Base-by-base conservation (phyloP, 2,329 filamentous ascomycete genomes). In the Fusarium chuoi region DNA sequence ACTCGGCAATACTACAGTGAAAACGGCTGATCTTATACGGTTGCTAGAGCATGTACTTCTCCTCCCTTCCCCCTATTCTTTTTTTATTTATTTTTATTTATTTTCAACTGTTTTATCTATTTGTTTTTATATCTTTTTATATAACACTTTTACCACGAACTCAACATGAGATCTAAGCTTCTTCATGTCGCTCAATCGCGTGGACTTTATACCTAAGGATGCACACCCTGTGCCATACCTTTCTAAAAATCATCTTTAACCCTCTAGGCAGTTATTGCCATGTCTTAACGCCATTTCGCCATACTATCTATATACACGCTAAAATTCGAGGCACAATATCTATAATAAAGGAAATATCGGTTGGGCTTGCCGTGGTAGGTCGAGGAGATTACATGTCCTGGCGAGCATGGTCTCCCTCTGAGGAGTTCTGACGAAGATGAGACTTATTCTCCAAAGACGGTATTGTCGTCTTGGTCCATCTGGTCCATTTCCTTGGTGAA, bases 221-320 rank as follows among this genome's bases (percentile, higher is more conserved):
- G 28, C 28, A 57, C 28, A 20, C 33, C 17, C 30, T 24, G 20
- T 54, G 33, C 39, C 26, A 35, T 35, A 17, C 20, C 20, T 48
- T 45, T 74, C 38, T 57, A 57, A 48, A 26, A 55, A 44, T 7
- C 35, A 28, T 58, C 22, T 18, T 52, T 26, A 28, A 28, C 22
- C 65, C 44, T 41, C 28, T 24, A 45, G 39, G 28, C 9, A 46
- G 18, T 44, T 33, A n/a, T 30, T 55, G 20, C 65, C 42, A 42
- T 18, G 11, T 54, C 52, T 22, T 30, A 56, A 67, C 70, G 66
- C 70, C 70, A 59, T 58, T 26, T 52, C 70, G 70, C 70, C 70
- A 59, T 58, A 38, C 36, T 46, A 38, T 20, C 39, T 30, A 56
- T 24, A 20, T 35, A 36, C n/a, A 33, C 46, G 46, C 35, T 65